These are phyloP conservation scores for Polytrichum formosum DNA, from an alignment of 225 moss, liverwort and hornwort genomes.

Conservation along the genomic window DNA sequence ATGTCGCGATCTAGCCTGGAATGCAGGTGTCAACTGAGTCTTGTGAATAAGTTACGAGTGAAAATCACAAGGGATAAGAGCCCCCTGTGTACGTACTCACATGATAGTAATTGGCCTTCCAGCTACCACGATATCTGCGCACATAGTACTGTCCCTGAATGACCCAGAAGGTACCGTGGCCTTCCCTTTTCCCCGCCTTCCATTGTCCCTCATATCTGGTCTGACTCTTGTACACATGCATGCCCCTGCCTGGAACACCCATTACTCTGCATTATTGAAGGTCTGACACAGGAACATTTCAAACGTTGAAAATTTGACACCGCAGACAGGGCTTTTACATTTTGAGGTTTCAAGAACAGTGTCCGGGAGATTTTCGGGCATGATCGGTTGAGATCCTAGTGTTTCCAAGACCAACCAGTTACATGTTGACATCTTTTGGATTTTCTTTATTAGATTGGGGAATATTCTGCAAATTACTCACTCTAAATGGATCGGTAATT, in stretches of 20 bases:
- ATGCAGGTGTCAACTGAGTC: no score
- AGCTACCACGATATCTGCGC: conserved; percentile 72
- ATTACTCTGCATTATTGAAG: conserved; percentile 7
- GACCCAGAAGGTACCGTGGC: conserved; percentile 91
- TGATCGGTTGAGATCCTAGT: no score
- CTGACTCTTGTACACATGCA: conserved; percentile 76
- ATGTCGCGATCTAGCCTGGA: no score
- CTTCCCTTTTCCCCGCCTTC: conserved; percentile 69
- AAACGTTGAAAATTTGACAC: neutral
- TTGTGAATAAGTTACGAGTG: no score
- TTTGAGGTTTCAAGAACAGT: no score
- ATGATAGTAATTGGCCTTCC: conserved; percentile 82
- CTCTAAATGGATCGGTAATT: no score
- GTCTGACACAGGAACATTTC: neutral
- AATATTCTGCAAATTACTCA: no score
- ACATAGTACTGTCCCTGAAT: conserved; percentile 54
- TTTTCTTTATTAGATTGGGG: no score
- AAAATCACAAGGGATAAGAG: no score
- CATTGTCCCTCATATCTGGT: conserved; percentile 87
- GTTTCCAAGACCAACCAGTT: no score
- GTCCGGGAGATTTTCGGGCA: no score
- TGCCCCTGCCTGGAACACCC: conserved; percentile 62
- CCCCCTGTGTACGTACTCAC: conserved; percentile 27
- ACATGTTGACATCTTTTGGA: no score
- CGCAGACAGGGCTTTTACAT: neutral